Conservation (phyloP, 1,284 basidiomycete species). For the Takashimella koratensis region DNA sequence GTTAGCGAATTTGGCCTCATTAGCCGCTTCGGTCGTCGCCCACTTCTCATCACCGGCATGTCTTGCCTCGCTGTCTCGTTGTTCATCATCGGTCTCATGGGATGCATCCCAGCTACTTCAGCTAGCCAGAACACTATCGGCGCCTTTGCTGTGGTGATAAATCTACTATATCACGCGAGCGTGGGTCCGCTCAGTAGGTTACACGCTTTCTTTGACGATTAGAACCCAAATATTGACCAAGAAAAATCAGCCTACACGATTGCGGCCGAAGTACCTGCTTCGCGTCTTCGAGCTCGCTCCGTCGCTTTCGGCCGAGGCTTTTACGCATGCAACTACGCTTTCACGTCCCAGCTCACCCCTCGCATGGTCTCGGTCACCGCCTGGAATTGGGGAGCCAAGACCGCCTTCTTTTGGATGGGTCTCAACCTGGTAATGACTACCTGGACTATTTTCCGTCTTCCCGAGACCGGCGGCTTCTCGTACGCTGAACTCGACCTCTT, state of each 20-base stretch:
- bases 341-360: constrained; percentile 7
- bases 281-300: constrained; percentile 4
- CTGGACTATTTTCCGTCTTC: constrained; percentile 16
- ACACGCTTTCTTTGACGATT: not conserved
- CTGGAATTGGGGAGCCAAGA: constrained; percentile 7
- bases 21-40: constrained; percentile 37
- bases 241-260: not conserved
- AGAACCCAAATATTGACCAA: too few species aligned
- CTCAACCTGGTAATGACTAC: not conserved
- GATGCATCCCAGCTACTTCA: constrained; percentile 1
- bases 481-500: constrained; percentile 42
- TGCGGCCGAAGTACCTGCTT: constrained; percentile 6
- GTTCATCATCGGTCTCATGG: constrained; percentile 5
- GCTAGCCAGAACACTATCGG: constrained; percentile 6
- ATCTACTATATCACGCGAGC: constrained; percentile 16
- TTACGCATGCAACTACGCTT: constrained; percentile 6
- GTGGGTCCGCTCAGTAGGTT: constrained; percentile 17
- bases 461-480: constrained; percentile 19
- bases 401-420: constrained; percentile 12
- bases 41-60: constrained; percentile 19
- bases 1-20: constrained; percentile 24
- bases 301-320: constrained; percentile 10
- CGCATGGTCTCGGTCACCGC: constrained; percentile 12
- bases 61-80: not conserved
- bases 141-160: constrained; percentile 13